Evolutionary conservation across 2,329 filamentous ascomycete genomes (phyloP), one percentile per base, ranked within the genome.

Genomic region (Ophiosphaerella herpotricha): DNA sequence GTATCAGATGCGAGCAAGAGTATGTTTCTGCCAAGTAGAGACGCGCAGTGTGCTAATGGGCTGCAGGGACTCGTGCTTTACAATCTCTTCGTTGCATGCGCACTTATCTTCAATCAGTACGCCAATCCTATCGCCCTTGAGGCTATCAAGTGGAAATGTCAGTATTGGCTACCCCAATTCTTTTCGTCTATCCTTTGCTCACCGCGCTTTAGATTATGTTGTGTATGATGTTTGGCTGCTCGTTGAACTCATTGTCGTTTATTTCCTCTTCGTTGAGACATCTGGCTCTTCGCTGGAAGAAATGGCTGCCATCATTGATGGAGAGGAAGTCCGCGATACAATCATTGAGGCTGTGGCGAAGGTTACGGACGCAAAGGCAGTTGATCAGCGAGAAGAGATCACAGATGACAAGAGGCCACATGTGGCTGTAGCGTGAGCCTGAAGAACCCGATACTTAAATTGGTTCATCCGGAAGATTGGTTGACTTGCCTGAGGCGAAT

Each of bases 1-100:
- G 26, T 67, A 66, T 48, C 46, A 54, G 14, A 68, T 63, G 11
- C 57, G 67, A 12, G 65, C 67, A 14, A 70, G 68, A n/a, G 44
- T 46, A 46, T 35, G 31, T 40, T 14, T n/a, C 14, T 35, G 8
- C 14, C n/a, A n/a, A n/a, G 5, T 4, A 6, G 14, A 21, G 6
- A 35, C 12, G n/a, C 3, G 13, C 11, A 13, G 3, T 11, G 21
- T 11, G 14, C 29, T 21, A 34, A 38, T 23, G 1, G 2, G 21
- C 6, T 11, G 26, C 16, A 46, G 57, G 57, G 18, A 24, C 52
- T 44, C 39, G 72, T 2, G 31, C 50, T 29, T 3, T 40, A 36
- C 38, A 64, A 73, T 13, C 36, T 49, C 11, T 49, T 49, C 39
- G 40, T 39, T 5, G 33, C 39, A 2, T 24, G 32, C 11, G 46